Conservation (phyloP, 371 early-diverging fungal genomes). For the Mortierella sp. region DNA sequence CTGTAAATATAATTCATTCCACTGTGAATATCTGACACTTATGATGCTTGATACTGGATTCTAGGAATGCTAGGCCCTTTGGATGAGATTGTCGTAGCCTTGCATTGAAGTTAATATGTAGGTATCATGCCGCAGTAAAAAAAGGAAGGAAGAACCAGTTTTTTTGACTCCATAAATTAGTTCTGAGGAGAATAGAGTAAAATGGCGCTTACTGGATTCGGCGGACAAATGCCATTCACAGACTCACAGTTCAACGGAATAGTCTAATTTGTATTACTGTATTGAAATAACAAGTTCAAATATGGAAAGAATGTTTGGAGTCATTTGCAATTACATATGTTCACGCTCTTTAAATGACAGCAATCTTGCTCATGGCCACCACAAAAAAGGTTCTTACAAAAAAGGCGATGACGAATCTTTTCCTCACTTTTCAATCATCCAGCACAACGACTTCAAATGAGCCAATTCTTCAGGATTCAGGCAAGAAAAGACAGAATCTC, state of each 20-base stretch:
- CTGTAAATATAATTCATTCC: background rate
- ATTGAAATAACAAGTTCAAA: too few relatives aligned
- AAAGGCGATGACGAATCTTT: background rate
- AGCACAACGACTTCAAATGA: background rate
- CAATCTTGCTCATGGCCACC: too few relatives aligned
- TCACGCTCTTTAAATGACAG: background rate
- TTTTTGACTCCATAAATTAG: too few relatives aligned
- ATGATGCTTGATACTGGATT: background rate
- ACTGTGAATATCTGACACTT: background rate
- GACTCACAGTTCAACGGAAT: too few relatives aligned
- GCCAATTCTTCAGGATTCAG: background rate
- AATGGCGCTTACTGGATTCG: background rate
- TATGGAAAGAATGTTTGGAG: too few relatives aligned
- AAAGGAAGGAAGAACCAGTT: conserved; percentile 2
- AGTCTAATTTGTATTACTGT: too few relatives aligned
- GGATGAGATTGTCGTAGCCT: background rate
- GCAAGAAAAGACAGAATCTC: too few relatives aligned
- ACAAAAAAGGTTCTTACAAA: background rate
- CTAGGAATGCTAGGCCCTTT: too few relatives aligned
- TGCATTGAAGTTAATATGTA: too few relatives aligned
- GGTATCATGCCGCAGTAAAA: too few relatives aligned
- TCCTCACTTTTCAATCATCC: background rate
- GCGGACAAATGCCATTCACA: background rate
- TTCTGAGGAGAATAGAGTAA: too few relatives aligned
- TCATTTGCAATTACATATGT: background rate